Evolutionary conservation across 2,329 filamentous ascomycete species (phyloP).

Genomic region (Diaporthe sp.): DNA sequence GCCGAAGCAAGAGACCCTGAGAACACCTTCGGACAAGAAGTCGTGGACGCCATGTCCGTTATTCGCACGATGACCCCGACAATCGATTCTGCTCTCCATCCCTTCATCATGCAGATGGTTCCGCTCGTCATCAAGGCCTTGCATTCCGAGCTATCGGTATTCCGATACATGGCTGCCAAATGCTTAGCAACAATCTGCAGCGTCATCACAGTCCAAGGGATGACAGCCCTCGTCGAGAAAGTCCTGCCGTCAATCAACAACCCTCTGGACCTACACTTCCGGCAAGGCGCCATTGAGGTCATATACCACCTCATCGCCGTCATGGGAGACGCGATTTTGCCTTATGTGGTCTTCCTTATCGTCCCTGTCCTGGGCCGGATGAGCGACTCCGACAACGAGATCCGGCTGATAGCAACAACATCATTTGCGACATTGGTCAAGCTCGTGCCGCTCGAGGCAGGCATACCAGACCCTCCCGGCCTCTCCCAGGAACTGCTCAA

Average conservation of each 20-base stretch:
- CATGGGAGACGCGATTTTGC: conserved; percentile 96
- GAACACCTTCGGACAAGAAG: conserved; percentile 85
- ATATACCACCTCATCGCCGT: conserved; percentile 98
- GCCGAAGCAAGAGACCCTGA: conserved; percentile 79
- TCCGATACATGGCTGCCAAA: conserved; percentile 96
- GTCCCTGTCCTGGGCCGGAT: conserved; percentile 96
- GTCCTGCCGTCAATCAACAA: conserved; percentile 94
- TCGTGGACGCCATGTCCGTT: conserved; percentile 93
- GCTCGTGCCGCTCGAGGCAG: conserved; percentile 94
- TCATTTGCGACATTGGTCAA: conserved; percentile 98
- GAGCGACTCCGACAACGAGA: conserved; percentile 98
- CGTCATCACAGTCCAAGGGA: conserved; percentile 92
- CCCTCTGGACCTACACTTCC: conserved; percentile 85
- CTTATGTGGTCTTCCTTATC: conserved; percentile 98
- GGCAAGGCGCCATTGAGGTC: conserved; percentile 94
- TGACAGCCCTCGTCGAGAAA: conserved; percentile 95
- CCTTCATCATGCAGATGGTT: conserved; percentile 85
- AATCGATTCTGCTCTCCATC: conserved; percentile 79
- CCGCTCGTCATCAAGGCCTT: conserved; percentile 89
- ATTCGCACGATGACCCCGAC: conserved; percentile 95
- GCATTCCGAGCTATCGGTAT: conserved; percentile 88
- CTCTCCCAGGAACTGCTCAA: conserved; percentile 89
- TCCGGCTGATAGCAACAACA: conserved; percentile 93
- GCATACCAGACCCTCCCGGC: conserved; percentile 95
- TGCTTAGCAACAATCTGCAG: conserved; percentile 98